Percentiles rank a stretch among this genome's conserved stretches.
Evolutionary conservation across 192 early-diverging fungal species (phyloP).

Genomic region (Nowakowskiella sp.): DNA sequence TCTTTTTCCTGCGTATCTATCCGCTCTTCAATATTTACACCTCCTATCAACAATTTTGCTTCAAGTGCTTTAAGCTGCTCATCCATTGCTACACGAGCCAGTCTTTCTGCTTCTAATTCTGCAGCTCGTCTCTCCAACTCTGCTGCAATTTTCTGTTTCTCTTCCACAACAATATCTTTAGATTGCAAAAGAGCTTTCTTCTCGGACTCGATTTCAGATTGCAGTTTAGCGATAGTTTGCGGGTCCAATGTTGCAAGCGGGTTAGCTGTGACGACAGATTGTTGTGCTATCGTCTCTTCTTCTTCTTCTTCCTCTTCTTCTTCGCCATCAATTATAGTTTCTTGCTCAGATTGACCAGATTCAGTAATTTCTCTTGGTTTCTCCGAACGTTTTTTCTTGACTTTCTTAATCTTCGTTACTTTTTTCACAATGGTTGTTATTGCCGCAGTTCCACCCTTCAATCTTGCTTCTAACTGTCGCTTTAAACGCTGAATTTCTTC

Average conservation of each 20-base stretch:
- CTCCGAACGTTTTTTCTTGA: conserved; percentile 14
- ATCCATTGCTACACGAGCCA: conserved; percentile 33
- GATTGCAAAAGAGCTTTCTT: conserved; percentile 39
- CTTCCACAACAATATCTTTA: conserved; percentile 49
- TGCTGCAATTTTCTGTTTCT: conserved; percentile 42
- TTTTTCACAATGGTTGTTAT: conserved; percentile 47
- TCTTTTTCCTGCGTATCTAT: conserved; percentile 42
- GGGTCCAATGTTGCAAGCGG: conserved; percentile 37
- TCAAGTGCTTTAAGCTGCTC: conserved; percentile 41
- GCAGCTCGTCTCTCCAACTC: conserved; percentile 42
- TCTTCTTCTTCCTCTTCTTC: conserved; percentile 13
- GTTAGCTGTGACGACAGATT: conserved; percentile 6
- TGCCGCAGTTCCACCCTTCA: conserved; percentile 22
- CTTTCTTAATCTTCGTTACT: conserved; percentile 32
- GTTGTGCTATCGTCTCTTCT: conserved; percentile 7
- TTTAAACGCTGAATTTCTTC: conserved; percentile 52
- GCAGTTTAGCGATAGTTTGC: conserved; percentile 38
- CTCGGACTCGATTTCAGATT: conserved; percentile 50
- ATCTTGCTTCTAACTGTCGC: conserved; percentile 37
- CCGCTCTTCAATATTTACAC: conserved; percentile 46
- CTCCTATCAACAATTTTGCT: conserved; percentile 50
- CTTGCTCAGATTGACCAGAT: conserved; percentile 21
- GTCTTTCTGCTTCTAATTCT: conserved; percentile 43
- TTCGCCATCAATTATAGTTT: conserved; percentile 6
- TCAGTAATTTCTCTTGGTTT: conserved; percentile 12